These are phyloP conservation scores for Westerdykella sp. DNA, from an alignment of 2,329 filamentous ascomycete genomes.

Conservation along the genomic window DNA sequence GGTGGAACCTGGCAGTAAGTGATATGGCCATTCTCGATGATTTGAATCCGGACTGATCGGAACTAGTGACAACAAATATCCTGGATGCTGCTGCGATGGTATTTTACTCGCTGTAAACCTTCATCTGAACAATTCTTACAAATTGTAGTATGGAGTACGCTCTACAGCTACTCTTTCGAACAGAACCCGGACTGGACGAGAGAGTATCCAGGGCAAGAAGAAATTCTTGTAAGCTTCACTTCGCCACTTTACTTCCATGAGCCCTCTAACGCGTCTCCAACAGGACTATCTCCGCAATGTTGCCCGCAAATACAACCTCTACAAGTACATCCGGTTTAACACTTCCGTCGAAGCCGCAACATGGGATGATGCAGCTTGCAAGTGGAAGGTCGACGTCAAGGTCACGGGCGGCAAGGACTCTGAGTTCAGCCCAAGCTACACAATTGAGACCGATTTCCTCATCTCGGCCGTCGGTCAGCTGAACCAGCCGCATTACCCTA, in stretches of 20 bases:
- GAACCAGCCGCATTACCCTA: slow-evolving; percentile 48
- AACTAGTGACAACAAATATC: slow-evolving; percentile 50
- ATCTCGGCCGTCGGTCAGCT: slow-evolving; percentile 55
- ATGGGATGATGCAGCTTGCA: slow-evolving; percentile 50
- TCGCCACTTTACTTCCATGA: not conserved
- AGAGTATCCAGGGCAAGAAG: slow-evolving; percentile 55
- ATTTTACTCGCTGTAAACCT: slow-evolving; percentile 2
- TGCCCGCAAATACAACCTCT: slow-evolving; percentile 50
- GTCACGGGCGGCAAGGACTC: slow-evolving; percentile 50
- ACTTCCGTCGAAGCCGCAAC: slow-evolving; percentile 47
- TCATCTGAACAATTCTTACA: not conserved
- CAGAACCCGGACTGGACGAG: slow-evolving; percentile 54
- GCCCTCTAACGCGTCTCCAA: not conserved
- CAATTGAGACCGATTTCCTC: slow-evolving; percentile 51
- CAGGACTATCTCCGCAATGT: slow-evolving; percentile 48
- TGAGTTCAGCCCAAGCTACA: slow-evolving; percentile 48
- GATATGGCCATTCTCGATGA: not conserved
- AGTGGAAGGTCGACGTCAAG: slow-evolving; percentile 48
- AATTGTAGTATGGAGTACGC: slow-evolving; percentile 42
- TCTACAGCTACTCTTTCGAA: slow-evolving; percentile 58
- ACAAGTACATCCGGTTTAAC: slow-evolving; percentile 54
- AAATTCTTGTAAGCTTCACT: slow-evolving; percentile 45
- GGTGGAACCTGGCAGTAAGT: slow-evolving; percentile 47
- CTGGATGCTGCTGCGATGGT: slow-evolving; percentile 51
- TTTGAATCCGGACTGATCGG: not conserved